A percentile compares a stretch with the other conserved stretches of the same genome.
phyloP scores from a whole-genome alignment of 225 moss, liverwort and hornwort species.

The Physcomitrellopsis africana region DNA sequence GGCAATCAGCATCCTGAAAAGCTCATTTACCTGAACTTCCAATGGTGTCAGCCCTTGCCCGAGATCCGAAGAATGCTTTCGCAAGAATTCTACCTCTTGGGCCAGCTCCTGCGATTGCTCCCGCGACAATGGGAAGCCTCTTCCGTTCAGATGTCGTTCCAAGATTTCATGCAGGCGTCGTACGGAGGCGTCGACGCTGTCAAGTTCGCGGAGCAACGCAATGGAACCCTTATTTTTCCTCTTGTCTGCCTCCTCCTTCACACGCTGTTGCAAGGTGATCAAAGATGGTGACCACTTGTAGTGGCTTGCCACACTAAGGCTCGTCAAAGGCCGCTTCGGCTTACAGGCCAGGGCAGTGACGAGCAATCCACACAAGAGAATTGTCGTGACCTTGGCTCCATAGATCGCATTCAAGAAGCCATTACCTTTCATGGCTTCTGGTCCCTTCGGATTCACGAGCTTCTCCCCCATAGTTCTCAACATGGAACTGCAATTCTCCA shows the following conservation, averaged over 20 bases:
- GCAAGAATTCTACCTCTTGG: constrained; percentile 37
- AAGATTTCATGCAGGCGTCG: constrained; percentile 33
- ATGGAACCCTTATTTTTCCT: constrained; percentile 42
- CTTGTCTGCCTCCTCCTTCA: constrained; percentile 55
- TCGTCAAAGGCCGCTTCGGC: constrained; percentile 40
- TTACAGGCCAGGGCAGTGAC: constrained; percentile 50
- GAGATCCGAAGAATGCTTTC: constrained; percentile 40
- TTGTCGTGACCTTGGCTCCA: constrained; percentile 52
- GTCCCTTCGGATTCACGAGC: constrained; percentile 41
- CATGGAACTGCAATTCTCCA: constrained; percentile 57
- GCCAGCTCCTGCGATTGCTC: constrained; percentile 28
- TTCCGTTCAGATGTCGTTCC: constrained; percentile 30
- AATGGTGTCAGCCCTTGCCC: constrained; percentile 35
- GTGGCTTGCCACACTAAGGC: constrained; percentile 39
- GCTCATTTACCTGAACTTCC: constrained; percentile 53
- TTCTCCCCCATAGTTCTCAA: constrained; percentile 55
- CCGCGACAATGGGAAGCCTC: constrained; percentile 34
- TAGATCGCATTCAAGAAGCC: constrained; percentile 54
- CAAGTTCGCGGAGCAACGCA: constrained; percentile 51
- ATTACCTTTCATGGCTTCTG: constrained; percentile 46
- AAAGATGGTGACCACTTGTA: constrained; percentile 47
- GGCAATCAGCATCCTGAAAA: constrained; percentile 50
- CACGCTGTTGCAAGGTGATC: constrained; percentile 38
- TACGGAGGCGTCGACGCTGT: constrained; percentile 45
- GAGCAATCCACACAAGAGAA: constrained; percentile 48